Base-by-base conservation (phyloP, 2,329 filamentous ascomycete species). In the Hymenoscyphus repandus region DNA sequence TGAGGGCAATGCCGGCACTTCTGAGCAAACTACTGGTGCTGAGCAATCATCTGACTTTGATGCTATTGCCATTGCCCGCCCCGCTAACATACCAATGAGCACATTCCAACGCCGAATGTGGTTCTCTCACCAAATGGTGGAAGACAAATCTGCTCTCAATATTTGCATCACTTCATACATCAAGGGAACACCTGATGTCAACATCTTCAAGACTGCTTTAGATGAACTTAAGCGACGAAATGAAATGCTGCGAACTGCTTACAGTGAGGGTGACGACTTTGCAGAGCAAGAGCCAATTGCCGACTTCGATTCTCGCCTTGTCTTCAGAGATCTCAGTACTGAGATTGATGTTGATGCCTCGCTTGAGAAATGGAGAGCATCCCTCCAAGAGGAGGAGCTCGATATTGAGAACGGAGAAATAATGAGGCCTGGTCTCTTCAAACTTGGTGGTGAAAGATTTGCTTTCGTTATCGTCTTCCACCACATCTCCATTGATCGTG, bases 401-500 rank as follows among this genome's bases (percentile, higher is more conserved):
- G 41, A 44, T 22, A 44, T 44, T 31, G 41, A 44, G 27, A 44
- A 44, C n/a, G 41, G 41, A 13, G 41, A 44, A 22, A 44, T 44
- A 5, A 44, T 44, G 41, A 31, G 41, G n/a, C 20, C 41, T 10
- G 41, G 22, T 9, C 41, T 44, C 22, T 44, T 44, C 41, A 44
- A 31, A 22, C 41, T 44, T 32, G 20, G 22, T 5, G 41, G 32
- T 2, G 41, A 32, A 11, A 44, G 31, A n/a, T 44, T 44, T 15
- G 41, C 41, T 15, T 44, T 44, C 41, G 41, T 44, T 9, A 18
- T 44, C 18, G 41, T 27, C 20, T 44, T 44, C 41, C 41, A 44
- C 41, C 41, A 44, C 41, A 44, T 44, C 22, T 44, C 41, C 18
- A 44, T 44, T 33, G 41, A 44, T 44, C 41, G 41, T 44, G 41